These are phyloP conservation scores for Fusarium incarnatum DNA, from an alignment of 2,329 filamentous ascomycete genomes.

Conservation along the genomic window DNA sequence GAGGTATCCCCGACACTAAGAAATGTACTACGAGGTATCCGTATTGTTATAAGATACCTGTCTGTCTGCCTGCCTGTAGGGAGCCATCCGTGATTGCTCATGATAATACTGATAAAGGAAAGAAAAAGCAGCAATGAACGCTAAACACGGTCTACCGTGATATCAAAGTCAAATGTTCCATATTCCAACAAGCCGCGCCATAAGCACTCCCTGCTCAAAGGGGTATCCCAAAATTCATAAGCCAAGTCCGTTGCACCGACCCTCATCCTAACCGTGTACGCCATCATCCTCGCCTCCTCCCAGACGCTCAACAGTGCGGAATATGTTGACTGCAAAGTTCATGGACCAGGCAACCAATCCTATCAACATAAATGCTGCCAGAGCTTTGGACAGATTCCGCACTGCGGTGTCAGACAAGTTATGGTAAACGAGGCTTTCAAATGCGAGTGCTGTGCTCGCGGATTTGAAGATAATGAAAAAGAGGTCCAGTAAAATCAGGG, in stretches of 20 bases:
- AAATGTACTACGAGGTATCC: slow-evolving; percentile 13
- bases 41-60: neutral
- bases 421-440: slow-evolving; percentile 79
- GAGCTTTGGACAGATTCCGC: slow-evolving; percentile 71
- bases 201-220: slow-evolving; percentile 35
- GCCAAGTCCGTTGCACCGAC: slow-evolving; percentile 9
- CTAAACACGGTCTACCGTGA: slow-evolving; percentile 31
- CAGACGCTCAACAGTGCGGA: slow-evolving; percentile 73
- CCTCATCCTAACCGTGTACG: slow-evolving; percentile 28
- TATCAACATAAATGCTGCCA: slow-evolving; percentile 83
- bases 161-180: slow-evolving; percentile 17
- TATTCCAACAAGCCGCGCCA: slow-evolving; percentile 14
- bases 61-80: neutral
- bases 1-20: slow-evolving; percentile 10
- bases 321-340: slow-evolving; percentile 88
- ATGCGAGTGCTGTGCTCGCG: slow-evolving; percentile 89
- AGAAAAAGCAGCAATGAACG: slow-evolving; percentile 29
- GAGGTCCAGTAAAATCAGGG: slow-evolving; percentile 89
- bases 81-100: neutral
- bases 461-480: slow-evolving; percentile 98
- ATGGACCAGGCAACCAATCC: slow-evolving; percentile 89
- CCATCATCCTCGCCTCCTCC: slow-evolving; percentile 63
- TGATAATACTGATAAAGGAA: slow-evolving; percentile 3
- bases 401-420: slow-evolving; percentile 52
- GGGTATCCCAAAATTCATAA: slow-evolving; percentile 37